These are phyloP conservation scores for Aspergillus novoparasiticus DNA, from an alignment of 2,329 filamentous ascomycete species.

Conservation along the genomic window DNA sequence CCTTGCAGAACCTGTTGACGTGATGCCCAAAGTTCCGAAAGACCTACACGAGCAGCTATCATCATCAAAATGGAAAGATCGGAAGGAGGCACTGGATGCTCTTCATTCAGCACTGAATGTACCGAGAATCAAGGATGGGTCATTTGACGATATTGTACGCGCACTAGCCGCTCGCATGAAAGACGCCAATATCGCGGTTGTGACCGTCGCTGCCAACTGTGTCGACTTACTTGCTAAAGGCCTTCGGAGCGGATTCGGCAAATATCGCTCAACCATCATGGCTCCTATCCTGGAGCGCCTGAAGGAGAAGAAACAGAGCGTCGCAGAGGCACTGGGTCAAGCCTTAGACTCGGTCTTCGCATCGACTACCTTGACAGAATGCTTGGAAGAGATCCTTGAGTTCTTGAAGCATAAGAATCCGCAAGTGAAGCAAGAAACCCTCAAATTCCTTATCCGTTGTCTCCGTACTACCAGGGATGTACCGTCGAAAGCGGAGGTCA, in stretches of 20 bases:
- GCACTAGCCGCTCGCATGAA: slow-evolving; percentile 96
- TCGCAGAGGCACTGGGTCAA: slow-evolving; percentile 82
- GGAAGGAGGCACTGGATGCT: slow-evolving; percentile 89
- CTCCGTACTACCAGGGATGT: slow-evolving; percentile 81
- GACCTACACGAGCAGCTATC: slow-evolving; percentile 81
- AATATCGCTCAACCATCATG: slow-evolving; percentile 79
- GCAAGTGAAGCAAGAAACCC: slow-evolving; percentile 92
- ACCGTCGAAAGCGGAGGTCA: slow-evolving; percentile 80
- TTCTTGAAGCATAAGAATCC: slow-evolving; percentile 94
- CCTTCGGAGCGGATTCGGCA: slow-evolving; percentile 73
- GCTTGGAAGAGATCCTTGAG: slow-evolving; percentile 84
- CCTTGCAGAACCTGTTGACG: slow-evolving; percentile 83
- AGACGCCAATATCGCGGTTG: slow-evolving; percentile 94
- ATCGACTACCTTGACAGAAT: slow-evolving; percentile 75
- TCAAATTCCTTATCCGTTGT: slow-evolving; percentile 89
- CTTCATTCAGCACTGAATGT: slow-evolving; percentile 77
- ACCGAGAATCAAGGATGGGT: slow-evolving; percentile 86
- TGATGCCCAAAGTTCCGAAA: slow-evolving; percentile 76
- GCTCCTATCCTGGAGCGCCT: slow-evolving; percentile 89
- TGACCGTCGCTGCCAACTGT: slow-evolving; percentile 89
- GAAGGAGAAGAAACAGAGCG: slow-evolving; percentile 93
- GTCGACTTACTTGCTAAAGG: slow-evolving; percentile 88
- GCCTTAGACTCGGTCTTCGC: slow-evolving; percentile 75
- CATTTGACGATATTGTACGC: slow-evolving; percentile 81
- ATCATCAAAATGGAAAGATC: slow-evolving; percentile 97